Evolutionary conservation across 495 filamentous ascomycete species (phyloP).

Genomic region (Podospora comata): DNA sequence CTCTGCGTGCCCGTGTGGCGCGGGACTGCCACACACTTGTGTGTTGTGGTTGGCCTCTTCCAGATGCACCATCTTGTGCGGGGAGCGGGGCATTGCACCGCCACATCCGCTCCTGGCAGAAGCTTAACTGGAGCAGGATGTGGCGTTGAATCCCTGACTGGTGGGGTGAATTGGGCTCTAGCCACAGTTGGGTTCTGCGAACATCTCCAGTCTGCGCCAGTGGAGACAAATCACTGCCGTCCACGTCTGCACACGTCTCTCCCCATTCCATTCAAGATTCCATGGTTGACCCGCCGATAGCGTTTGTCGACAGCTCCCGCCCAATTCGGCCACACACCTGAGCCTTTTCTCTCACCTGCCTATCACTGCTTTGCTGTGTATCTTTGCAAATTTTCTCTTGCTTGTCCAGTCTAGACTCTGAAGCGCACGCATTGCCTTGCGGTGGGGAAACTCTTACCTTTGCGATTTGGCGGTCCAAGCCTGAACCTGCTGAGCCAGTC

Average conservation of each 20-base stretch:
- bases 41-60: neutral
- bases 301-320: slow-evolving; percentile 11
- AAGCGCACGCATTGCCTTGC: slow-evolving; percentile 6
- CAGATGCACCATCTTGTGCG: slow-evolving; percentile 9
- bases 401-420: neutral
- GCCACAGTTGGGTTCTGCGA: neutral
- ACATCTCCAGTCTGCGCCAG: slow-evolving; percentile 2
- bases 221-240: slow-evolving; percentile 30
- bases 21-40: neutral
- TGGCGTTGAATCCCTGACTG: neutral
- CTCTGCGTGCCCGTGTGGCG: neutral
- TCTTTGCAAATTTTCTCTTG: slow-evolving; percentile 3
- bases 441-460: slow-evolving; percentile 11
- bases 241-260: slow-evolving; percentile 29
- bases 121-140: neutral
- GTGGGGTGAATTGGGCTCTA: neutral
- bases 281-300: neutral
- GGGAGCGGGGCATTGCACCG: neutral
- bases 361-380: neutral
- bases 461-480: neutral
- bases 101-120: slow-evolving; percentile 14
- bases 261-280: neutral
- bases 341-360: neutral
- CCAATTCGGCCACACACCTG: neutral
- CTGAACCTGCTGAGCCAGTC: neutral